Base-by-base conservation (phyloP, 1,284 basidiomycete genomes). In the Sutorius eximius region DNA sequence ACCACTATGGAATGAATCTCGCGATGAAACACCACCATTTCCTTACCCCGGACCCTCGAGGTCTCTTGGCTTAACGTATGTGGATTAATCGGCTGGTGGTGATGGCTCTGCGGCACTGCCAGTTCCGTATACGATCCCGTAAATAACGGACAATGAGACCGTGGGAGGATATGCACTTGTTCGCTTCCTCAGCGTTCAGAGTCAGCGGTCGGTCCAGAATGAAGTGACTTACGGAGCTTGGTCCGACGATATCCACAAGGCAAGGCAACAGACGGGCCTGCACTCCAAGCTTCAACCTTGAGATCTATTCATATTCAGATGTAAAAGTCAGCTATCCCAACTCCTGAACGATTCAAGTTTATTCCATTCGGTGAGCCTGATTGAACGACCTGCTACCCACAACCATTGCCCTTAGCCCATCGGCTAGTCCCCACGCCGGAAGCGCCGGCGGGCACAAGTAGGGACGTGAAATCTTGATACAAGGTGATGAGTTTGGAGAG, bases 391-490 rank as follows among this genome's bases (percentile, higher is more conserved):
- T 4, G 48, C 41, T 24, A 29, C 3, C 10, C 6, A 5, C n/a
- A 13, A 20, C 2, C 1, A 10, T 9, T 10, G 10, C 24, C 5
- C 9, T 5, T 6, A 3, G 43, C 3, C 0, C 1, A 10, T 11
- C 3, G 3, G 1, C 13, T 1, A 20, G 5, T 30, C 3, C 32
- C 51, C 34, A 15, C 10, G 3, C 3, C 1, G 18, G 12, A 3
- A 58, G 27, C 3, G 3, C 11, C 0, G 42, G 49, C 0, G 49
- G 56, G 37, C 56, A 49, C 2, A 49, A 58, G 9, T 16, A 5
- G 5, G 49, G 30, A 4, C 56, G 34, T 16, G 49, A 0, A 24
- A 30, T 18, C n/a, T 32, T 9, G 12, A 11, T 1, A 6, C 18
- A 12, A 2, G 10, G 24, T 2, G 16, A 0, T 9, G 27, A 1